phyloP scores from a whole-genome alignment of 495 filamentous ascomycete species.

The Hypoxylon lenormandii region DNA sequence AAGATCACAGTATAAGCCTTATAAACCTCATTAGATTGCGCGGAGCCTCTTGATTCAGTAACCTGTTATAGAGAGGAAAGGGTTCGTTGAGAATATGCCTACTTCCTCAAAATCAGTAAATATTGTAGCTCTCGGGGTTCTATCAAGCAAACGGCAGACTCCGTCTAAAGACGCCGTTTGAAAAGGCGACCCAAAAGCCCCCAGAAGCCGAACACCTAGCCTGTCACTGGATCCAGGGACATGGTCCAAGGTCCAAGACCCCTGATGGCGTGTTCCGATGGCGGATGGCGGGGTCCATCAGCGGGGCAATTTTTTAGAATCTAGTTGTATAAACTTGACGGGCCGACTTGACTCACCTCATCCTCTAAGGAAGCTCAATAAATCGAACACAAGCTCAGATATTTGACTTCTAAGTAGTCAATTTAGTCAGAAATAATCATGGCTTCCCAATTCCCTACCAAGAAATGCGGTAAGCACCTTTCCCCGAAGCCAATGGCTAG shows the following conservation, averaged over 20 bases:
- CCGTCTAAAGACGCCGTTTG: constrained; percentile 36
- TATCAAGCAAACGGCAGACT: constrained; percentile 31
- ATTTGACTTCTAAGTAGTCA: constrained; percentile 46
- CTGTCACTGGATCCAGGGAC: background rate
- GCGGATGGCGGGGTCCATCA: constrained; percentile 49
- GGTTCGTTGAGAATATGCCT: no score
- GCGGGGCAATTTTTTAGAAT: constrained; percentile 42
- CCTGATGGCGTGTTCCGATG: constrained; percentile 45
- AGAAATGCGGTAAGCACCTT: constrained; percentile 63
- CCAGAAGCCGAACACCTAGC: constrained; percentile 5
- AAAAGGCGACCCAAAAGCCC: background rate
- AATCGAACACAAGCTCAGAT: constrained; percentile 1
- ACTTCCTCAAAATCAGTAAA: no score
- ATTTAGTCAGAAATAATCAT: constrained; percentile 34
- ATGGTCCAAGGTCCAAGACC: constrained; percentile 3
- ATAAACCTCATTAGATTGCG: no score
- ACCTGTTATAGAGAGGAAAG: no score
- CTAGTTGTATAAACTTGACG: constrained; percentile 17
- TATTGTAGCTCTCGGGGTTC: constrained; percentile 14
- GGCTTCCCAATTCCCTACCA: constrained; percentile 62
- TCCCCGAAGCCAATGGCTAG: constrained; percentile 9
- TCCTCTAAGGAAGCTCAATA: constrained; percentile 10
- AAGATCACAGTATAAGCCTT: no score
- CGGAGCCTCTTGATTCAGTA: no score
- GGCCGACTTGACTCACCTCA: constrained; percentile 28